phyloP scores from a whole-genome alignment of 169 alveolate genomes.

The Plasmodium vivax region DNA sequence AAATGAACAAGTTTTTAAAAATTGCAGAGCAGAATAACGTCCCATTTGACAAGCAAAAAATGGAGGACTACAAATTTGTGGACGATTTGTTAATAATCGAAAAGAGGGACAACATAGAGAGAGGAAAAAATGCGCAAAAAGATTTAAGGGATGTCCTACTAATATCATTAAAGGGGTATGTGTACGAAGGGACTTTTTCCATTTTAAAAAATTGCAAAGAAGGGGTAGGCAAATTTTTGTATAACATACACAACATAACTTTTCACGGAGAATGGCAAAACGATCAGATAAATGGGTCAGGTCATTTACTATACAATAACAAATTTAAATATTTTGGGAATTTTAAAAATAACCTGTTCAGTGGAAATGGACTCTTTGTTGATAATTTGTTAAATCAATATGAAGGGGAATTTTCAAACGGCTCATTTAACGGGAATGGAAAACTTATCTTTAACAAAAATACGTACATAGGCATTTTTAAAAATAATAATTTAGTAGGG shows the following conservation, averaged over 20 bases:
- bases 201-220: conserved; percentile 56
- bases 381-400: conserved; percentile 66
- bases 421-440: conserved; percentile 72
- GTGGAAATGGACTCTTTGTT: conserved; percentile 56
- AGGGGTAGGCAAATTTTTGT: conserved; percentile 65
- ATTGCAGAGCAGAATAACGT: conserved; percentile 57
- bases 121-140: conserved; percentile 7
- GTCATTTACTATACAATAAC: conserved; percentile 43
- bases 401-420: conserved; percentile 72
- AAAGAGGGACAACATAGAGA: conserved; percentile 7
- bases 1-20: conserved; percentile 64
- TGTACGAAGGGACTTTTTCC: conserved; percentile 64
- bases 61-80: conserved; percentile 41
- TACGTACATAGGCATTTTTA: conserved; percentile 65
- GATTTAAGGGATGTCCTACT: conserved; percentile 34
- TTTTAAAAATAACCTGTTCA: conserved; percentile 57
- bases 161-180: conserved; percentile 72
- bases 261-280: conserved; percentile 74
- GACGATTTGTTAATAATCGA: conserved; percentile 68
- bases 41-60: conserved; percentile 29
- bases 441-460: conserved; percentile 63
- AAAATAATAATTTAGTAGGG: conserved; percentile 68
- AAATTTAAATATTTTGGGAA: conserved; percentile 72
- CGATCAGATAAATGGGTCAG: conserved; percentile 73
- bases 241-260: conserved; percentile 34